Percentiles rank a stretch among this genome's conserved stretches.
phyloP scores from a whole-genome alignment of 1,139 yeast species.

The Yamadazyma triangularis region DNA sequence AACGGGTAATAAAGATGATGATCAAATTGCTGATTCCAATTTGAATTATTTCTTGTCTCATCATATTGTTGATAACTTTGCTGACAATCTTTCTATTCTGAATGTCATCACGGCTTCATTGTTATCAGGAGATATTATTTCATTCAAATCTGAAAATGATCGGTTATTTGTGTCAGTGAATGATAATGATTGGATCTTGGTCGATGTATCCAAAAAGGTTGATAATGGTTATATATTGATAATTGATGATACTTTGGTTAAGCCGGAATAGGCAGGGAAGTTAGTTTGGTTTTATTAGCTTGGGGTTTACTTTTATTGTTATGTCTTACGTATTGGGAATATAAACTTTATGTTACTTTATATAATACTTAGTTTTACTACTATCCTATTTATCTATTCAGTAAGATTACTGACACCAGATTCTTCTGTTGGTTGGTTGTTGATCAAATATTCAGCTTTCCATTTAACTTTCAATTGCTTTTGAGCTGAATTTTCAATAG shows the following conservation, averaged over 20 bases:
- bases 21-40: conserved; percentile 40
- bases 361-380: no score
- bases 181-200: conserved; percentile 18
- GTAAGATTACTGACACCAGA: conserved; percentile 48
- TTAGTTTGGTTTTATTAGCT: no score
- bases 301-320: no score
- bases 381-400: background rate
- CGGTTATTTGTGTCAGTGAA: conserved; percentile 20
- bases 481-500: conserved; percentile 49
- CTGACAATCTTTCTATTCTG: conserved; percentile 5
- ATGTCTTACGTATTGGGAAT: no score
- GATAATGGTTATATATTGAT: conserved; percentile 58
- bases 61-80: conserved; percentile 35
- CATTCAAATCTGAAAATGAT: conserved; percentile 36
- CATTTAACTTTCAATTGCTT: conserved; percentile 70
- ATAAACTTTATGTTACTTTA: no score
- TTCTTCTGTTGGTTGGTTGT: conserved; percentile 47
- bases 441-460: conserved; percentile 59
- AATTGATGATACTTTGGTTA: conserved; percentile 39
- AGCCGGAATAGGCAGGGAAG: no score
- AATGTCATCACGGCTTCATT: conserved; percentile 16
- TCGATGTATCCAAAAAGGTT: conserved; percentile 40
- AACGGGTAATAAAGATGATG: conserved; percentile 26
- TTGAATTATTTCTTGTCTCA: conserved; percentile 48
- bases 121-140: conserved; percentile 38